phyloP scores from a whole-genome alignment of 176 grass and related monocot genomes.

The Avena sativa region DNA sequence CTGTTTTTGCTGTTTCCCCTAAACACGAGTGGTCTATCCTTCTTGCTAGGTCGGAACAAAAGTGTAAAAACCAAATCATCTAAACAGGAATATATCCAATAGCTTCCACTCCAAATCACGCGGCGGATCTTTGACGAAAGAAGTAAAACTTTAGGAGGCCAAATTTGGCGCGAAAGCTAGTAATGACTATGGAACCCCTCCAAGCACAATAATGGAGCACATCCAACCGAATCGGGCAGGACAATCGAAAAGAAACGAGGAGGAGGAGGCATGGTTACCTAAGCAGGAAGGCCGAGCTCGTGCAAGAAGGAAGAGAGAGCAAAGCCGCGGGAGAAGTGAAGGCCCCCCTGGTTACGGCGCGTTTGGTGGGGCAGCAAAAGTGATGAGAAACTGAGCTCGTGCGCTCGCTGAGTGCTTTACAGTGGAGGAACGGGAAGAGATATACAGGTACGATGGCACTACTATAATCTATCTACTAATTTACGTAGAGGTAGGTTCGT shows the following conservation, averaged over 20 bases:
- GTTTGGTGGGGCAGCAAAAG: slow-evolving; percentile 39
- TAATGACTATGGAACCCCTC: background rate
- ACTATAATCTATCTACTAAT: too few relatives aligned
- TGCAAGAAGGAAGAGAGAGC: background rate
- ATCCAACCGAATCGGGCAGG: background rate
- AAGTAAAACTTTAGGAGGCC: background rate
- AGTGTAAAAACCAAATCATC: background rate
- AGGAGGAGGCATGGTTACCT: slow-evolving; percentile 24
- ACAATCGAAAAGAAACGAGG: background rate
- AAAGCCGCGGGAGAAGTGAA: background rate
- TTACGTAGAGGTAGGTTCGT: too few relatives aligned
- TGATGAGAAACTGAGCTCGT: background rate
- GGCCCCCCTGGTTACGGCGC: background rate
- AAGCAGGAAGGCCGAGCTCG: background rate
- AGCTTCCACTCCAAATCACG: background rate
- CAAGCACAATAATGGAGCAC: background rate
- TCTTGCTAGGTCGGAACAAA: background rate
- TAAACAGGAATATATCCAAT: background rate
- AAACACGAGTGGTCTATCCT: too few relatives aligned
- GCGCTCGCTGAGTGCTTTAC: background rate
- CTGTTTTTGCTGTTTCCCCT: background rate
- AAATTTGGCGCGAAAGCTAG: background rate
- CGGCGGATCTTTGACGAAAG: background rate
- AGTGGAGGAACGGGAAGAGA: background rate
- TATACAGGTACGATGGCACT: background rate